Conservation (phyloP, 345 rosid species). For the Populus davidiana region DNA sequence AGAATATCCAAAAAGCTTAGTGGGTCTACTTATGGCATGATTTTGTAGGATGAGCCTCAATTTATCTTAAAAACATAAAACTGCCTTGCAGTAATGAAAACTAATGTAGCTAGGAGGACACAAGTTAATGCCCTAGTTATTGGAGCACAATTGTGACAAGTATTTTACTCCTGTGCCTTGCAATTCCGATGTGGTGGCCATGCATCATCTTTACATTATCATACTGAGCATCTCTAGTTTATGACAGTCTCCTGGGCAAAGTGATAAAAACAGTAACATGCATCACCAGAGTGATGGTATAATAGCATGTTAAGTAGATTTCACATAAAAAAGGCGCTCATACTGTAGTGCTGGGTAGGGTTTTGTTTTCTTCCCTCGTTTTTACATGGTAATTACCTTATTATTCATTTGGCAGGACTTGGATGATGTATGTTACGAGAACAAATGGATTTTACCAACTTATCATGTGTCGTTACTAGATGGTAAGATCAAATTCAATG, state of each 20-base stretch:
- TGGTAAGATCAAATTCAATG: slow-evolving; percentile 44
- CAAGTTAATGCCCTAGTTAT: not conserved
- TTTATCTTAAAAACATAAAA: not conserved
- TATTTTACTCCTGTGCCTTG: not conserved
- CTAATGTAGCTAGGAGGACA: not conserved
- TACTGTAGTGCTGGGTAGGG: not conserved
- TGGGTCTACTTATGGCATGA: not conserved
- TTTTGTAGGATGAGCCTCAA: not conserved
- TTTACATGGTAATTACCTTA: not conserved
- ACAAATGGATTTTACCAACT: slow-evolving; percentile 60
- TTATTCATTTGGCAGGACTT: slow-evolving; percentile 45
- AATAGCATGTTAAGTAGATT: not conserved
- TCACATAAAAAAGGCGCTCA: not conserved
- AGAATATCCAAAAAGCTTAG: not conserved
- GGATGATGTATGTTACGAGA: slow-evolving; percentile 49
- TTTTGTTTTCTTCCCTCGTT: not conserved
- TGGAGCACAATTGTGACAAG: not conserved
- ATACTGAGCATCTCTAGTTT: too few relatives aligned
- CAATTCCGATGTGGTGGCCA: not conserved
- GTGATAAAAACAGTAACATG: not conserved
- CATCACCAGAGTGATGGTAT: not conserved
- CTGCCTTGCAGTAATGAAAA: not conserved
- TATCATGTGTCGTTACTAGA: slow-evolving; percentile 44
- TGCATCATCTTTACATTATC: not conserved
- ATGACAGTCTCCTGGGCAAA: not conserved